Conservation (phyloP, 805 yeast genomes). For the Candida cerambycidarum region DNA sequence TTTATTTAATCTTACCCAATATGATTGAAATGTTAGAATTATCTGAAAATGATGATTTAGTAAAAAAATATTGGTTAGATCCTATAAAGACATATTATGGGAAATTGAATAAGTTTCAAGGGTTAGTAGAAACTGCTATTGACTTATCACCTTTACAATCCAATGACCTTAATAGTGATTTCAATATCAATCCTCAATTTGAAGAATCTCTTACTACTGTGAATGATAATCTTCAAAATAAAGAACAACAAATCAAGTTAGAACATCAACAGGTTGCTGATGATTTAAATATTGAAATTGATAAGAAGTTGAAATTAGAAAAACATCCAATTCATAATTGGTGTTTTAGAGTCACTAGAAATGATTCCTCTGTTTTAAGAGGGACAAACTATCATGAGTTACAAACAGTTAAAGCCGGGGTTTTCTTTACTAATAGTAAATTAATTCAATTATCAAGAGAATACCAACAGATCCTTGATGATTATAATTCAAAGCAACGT, state of each 20-base stretch:
- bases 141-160: constrained; percentile 81
- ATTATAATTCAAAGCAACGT: constrained; percentile 73
- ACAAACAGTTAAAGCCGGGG: constrained; percentile 94
- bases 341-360: constrained; percentile 91
- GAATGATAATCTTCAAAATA: constrained; percentile 53
- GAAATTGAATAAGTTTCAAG: constrained; percentile 68
- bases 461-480: constrained; percentile 56
- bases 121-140: constrained; percentile 87
- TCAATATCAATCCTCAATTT: constrained; percentile 84
- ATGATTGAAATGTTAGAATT: constrained; percentile 52
- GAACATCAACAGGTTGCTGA: constrained; percentile 68
- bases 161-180: constrained; percentile 56
- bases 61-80: constrained; percentile 53
- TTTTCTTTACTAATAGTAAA: constrained; percentile 76
- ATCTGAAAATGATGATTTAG: constrained; percentile 30
- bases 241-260: constrained; percentile 54
- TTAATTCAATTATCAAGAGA: constrained; percentile 61
- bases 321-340: constrained; percentile 87
- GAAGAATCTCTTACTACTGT: constrained; percentile 71
- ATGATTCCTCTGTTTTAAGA: constrained; percentile 80
- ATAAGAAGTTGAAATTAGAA: constrained; percentile 86
- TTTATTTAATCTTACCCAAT: constrained; percentile 69
- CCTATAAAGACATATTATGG: constrained; percentile 52
- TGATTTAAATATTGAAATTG: constrained; percentile 77
- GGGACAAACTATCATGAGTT: constrained; percentile 64